Evolutionary conservation across 306 rosid species (phyloP).

Genomic region (Abrus precatorius): DNA sequence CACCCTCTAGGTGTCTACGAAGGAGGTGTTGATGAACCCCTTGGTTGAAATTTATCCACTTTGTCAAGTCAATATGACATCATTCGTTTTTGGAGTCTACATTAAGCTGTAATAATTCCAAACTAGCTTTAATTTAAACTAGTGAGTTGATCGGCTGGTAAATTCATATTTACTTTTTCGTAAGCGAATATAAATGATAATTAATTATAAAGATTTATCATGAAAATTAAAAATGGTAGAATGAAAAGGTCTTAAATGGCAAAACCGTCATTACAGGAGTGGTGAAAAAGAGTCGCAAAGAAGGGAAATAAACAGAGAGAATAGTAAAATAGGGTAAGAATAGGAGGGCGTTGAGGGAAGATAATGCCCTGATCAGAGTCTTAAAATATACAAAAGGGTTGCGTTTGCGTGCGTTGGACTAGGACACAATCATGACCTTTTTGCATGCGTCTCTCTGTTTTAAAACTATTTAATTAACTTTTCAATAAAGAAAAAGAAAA

Average conservation of each 20-base stretch:
- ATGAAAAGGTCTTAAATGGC: not conserved
- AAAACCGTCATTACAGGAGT: not conserved
- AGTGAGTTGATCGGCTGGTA: too few relatives aligned
- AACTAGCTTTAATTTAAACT: not conserved
- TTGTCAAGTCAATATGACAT: too few relatives aligned
- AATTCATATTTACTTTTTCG: too few relatives aligned
- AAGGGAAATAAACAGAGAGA: not conserved
- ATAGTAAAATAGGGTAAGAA: conserved; percentile 36
- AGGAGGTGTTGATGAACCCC: too few relatives aligned
- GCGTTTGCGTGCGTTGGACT: conserved; percentile 60
- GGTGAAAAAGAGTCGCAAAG: not conserved
- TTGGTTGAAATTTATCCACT: too few relatives aligned
- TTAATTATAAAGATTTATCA: too few relatives aligned
- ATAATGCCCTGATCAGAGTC: conserved; percentile 62
- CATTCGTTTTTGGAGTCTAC: too few relatives aligned
- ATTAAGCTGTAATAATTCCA: not conserved
- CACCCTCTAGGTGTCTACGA: too few relatives aligned
- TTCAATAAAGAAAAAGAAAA: conserved; percentile 6
- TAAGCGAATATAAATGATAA: too few relatives aligned
- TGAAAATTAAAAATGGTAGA: not conserved
- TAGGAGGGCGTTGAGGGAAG: conserved; percentile 48
- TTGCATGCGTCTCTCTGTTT: conserved; percentile 90
- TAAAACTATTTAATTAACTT: conserved; percentile 27
- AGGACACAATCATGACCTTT: conserved; percentile 85
- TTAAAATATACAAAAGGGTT: conserved; percentile 69